Evolutionary conservation across 1,284 basidiomycete genomes (phyloP), one percentile per base, ranked within the genome.

Genomic region (Phylloboletellus chloephorus): DNA sequence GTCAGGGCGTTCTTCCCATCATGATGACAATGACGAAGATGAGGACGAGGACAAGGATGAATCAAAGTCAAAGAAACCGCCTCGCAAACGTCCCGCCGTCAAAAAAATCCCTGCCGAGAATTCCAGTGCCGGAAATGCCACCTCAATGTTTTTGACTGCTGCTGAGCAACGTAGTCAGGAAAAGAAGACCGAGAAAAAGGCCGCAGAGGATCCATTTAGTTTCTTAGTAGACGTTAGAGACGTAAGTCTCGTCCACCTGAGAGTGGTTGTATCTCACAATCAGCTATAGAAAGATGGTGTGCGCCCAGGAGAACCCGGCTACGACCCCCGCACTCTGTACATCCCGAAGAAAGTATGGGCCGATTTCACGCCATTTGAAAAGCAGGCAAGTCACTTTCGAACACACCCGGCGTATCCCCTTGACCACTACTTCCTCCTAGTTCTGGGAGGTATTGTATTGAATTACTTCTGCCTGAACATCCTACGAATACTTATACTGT

Each of bases 361-460:
- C 12, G 69, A 73, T 1, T 96, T 99, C 56, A 94, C 93, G 0
- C 93, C 94, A 0, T 99, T 99, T 57, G 95, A 99, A 68, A 90
- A 82, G 55, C 90, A 93, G 72, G 86, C 79, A 45, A 12, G 72
- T 51, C 15, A 30, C 7, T 35, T 39, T 34, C 39, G 10, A 43
- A 13, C 10, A 21, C 15, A 29, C 9, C 20, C 30, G 19, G 25
- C 4, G 0, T 37, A 19, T 37, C 4, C 4, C 4, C 30, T 29
- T 46, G 31, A 50, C 21, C 3, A 35, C 9, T 19, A 21, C 2
- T 20, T 39, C 26, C n/a, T n/a, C 5, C 17, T 51, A 92, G 79
- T 96, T 96, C 62, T 96, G 93, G 93, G 87, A 91, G 71, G 75
- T 76, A 53, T 33, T 69, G 51, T 19, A 16, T 40, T 13, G 8